A percentile compares a stretch with the other conserved stretches of the same genome.
Conservation (phyloP, 208 protist genomes). For the Crithidia brevicula region DNA sequence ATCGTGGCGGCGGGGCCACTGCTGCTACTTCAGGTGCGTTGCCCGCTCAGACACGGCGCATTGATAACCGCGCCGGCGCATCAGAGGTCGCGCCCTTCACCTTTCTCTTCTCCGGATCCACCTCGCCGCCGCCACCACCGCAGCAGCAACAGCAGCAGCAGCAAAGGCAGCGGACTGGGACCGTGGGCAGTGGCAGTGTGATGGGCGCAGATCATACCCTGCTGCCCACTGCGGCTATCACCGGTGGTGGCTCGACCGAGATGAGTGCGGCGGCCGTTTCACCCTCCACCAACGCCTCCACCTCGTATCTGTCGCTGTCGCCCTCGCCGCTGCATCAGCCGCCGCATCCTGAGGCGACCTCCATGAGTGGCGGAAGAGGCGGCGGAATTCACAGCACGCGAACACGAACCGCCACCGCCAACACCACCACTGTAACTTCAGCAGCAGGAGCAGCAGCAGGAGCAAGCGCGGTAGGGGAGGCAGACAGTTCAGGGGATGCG, state of each 20-base stretch:
- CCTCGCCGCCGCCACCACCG: neutral
- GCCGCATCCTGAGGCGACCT: neutral
- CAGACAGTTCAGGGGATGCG: neutral
- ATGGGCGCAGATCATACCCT: slow-evolving; percentile 8
- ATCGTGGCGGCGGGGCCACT: no score
- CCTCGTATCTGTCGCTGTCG: neutral
- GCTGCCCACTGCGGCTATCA: neutral
- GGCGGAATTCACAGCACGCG: neutral
- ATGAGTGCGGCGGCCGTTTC: neutral
- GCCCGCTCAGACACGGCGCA: no score
- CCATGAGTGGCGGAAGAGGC: no score
- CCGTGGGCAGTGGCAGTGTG: neutral
- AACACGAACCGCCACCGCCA: no score
- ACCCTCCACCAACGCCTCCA: neutral
- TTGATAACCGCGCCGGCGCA: no score
- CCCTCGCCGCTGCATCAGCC: neutral
- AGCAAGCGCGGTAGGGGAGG: neutral
- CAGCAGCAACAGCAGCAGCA: neutral
- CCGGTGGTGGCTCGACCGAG: neutral
- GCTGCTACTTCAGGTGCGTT: no score
- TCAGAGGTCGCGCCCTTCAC: slow-evolving; percentile 9
- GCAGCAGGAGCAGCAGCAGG: no score
- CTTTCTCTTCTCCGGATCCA: slow-evolving; percentile 10
- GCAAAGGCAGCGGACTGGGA: neutral
- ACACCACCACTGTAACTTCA: no score